phyloP scores from a whole-genome alignment of 768 basidiomycete species.

The Myochromella boudieri region DNA sequence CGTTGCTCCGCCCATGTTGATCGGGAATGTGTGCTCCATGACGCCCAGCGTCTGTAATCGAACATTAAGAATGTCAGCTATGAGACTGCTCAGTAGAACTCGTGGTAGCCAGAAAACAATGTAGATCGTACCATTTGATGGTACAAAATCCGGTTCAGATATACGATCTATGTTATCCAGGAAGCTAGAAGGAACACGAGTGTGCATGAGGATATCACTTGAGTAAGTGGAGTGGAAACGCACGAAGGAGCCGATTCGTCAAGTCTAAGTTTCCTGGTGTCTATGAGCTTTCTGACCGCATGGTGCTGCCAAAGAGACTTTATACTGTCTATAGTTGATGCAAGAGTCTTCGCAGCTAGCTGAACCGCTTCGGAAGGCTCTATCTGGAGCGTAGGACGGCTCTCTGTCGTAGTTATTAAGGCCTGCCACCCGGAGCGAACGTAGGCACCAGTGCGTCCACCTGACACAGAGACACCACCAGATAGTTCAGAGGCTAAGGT shows the following conservation, averaged over 20 bases:
- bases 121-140: slow-evolving; percentile 58
- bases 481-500: slow-evolving; percentile 67
- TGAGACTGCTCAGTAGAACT: not conserved
- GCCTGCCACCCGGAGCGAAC: slow-evolving; percentile 77
- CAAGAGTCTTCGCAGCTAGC: slow-evolving; percentile 56
- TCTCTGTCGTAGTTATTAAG: slow-evolving; percentile 39
- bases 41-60: slow-evolving; percentile 81
- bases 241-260: slow-evolving; percentile 81
- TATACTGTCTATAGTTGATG: slow-evolving; percentile 50
- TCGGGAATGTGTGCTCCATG: slow-evolving; percentile 72
- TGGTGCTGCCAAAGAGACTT: slow-evolving; percentile 69
- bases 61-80: slow-evolving; percentile 78
- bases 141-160: slow-evolving; percentile 66
- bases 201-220: slow-evolving; percentile 2
- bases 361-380: slow-evolving; percentile 41
- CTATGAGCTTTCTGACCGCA: slow-evolving; percentile 57
- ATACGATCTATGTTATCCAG: slow-evolving; percentile 65
- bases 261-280: slow-evolving; percentile 58
- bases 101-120: not conserved
- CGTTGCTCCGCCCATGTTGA: slow-evolving; percentile 57
- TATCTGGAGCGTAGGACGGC: slow-evolving; percentile 32
- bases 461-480: slow-evolving; percentile 59
- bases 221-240: slow-evolving; percentile 24
- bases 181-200: slow-evolving; percentile 47
- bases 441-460: slow-evolving; percentile 61